These are phyloP conservation scores for Solanum appendiculatum DNA, from an alignment of 257 asterid species.

Conservation along the genomic window DNA sequence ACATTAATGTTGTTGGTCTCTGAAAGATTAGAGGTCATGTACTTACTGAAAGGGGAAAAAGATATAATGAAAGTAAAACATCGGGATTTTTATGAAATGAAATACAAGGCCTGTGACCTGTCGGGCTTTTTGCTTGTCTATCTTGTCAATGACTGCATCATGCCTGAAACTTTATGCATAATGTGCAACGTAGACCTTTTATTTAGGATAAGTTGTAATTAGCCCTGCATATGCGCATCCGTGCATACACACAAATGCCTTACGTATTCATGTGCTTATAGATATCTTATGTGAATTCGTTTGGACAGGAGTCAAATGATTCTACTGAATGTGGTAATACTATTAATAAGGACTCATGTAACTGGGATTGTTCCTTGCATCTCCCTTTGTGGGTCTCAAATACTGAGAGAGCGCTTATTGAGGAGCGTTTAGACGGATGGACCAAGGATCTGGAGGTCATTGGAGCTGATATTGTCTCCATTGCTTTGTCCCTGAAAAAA, in stretches of 20 bases:
- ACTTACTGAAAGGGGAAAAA: background rate
- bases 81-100: background rate
- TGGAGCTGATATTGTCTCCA: constrained; percentile 82
- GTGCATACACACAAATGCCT: background rate
- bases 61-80: background rate
- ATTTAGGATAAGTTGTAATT: background rate
- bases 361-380: constrained; percentile 87
- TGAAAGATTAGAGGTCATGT: background rate
- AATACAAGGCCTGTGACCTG: background rate
- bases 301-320: constrained; percentile 33
- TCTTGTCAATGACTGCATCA: background rate
- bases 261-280: background rate
- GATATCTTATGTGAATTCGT: constrained; percentile 1
- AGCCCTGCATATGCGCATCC: background rate
- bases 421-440: constrained; percentile 63
- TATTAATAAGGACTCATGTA: constrained; percentile 14
- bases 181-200: background rate
- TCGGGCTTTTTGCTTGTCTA: background rate
- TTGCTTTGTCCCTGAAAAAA: constrained; percentile 47
- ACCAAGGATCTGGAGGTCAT: constrained; percentile 56
- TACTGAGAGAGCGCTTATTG: constrained; percentile 63
- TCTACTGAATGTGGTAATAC: constrained; percentile 7
- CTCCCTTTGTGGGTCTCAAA: constrained; percentile 93
- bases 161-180: background rate
- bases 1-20: background rate